phyloP scores from a whole-genome alignment of 768 basidiomycete genomes.

The Boletus rex-veris region DNA sequence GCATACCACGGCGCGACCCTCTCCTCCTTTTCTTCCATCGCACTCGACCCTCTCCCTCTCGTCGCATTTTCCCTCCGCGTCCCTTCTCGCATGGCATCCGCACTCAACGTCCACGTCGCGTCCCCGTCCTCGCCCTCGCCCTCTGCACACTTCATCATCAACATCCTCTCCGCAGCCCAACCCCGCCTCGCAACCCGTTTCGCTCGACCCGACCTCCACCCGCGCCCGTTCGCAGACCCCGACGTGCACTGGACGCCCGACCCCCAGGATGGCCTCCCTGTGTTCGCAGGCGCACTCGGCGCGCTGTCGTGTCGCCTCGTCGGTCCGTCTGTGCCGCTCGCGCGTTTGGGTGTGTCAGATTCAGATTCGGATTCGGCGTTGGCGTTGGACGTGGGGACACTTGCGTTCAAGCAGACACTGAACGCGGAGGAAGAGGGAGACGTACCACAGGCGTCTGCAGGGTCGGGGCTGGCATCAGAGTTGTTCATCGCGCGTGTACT shows the following conservation, averaged over 20 bases:
- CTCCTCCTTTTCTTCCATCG: conserved; percentile 89
- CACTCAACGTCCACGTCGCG: conserved; percentile 38
- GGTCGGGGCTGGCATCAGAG: conserved; percentile 50
- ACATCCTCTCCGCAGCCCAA: conserved; percentile 73
- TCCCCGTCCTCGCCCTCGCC: not conserved
- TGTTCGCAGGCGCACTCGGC: conserved; percentile 60
- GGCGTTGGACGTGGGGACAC: conserved; percentile 20
- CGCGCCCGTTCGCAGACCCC: conserved; percentile 50
- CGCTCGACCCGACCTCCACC: conserved; percentile 67
- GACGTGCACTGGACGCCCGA: conserved; percentile 35
- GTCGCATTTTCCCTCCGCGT: conserved; percentile 87
- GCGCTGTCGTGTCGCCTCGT: conserved; percentile 72
- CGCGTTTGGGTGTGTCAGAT: conserved; percentile 41
- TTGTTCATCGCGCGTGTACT: conserved; percentile 80
- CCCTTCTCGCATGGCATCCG: conserved; percentile 81
- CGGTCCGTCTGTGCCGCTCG: conserved; percentile 55
- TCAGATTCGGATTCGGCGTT: too few relatives aligned
- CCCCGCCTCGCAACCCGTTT: conserved; percentile 61
- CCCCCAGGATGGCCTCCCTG: conserved; percentile 53
- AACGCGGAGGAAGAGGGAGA: not conserved
- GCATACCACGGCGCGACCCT: conserved; percentile 86
- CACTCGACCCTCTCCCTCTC: conserved; percentile 84
- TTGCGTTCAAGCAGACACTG: not conserved
- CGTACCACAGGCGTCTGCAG: conserved; percentile 21
- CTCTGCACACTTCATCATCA: conserved; percentile 64